phyloP scores from a whole-genome alignment of 179 eudicot species.

The Heliamphora ciliata region DNA sequence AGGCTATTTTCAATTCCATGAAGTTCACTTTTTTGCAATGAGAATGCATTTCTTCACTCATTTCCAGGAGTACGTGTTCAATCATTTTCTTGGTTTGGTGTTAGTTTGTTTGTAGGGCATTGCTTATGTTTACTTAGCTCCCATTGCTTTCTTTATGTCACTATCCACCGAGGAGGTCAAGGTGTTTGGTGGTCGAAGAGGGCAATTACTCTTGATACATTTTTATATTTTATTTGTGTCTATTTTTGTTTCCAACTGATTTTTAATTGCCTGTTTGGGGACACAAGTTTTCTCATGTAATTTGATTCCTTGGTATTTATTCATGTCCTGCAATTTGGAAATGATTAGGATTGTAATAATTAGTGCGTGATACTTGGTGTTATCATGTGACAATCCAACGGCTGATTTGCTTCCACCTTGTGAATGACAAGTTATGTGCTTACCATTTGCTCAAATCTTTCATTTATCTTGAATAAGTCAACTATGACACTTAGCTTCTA shows the following conservation, averaged over 20 bases:
- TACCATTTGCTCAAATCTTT: too few species aligned
- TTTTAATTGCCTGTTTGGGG: background rate
- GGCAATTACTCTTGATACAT: background rate
- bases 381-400: background rate
- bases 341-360: background rate
- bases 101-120: too few species aligned
- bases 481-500: too few species aligned
- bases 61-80: too few species aligned
- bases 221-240: background rate
- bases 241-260: background rate
- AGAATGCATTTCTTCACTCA: too few species aligned
- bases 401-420: too few species aligned
- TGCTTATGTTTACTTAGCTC: background rate
- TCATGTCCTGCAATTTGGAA: background rate
- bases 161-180: background rate
- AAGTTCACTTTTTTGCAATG: too few species aligned
- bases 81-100: background rate
- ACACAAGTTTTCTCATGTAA: background rate
- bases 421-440: too few species aligned
- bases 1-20: too few species aligned
- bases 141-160: background rate
- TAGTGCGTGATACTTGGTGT: background rate
- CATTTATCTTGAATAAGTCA: too few species aligned
- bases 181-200: slow-evolving; percentile 3
- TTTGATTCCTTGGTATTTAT: background rate